These are phyloP conservation scores for Prosopis cineraria DNA, from an alignment of 306 rosid genomes.

Conservation along the genomic window DNA sequence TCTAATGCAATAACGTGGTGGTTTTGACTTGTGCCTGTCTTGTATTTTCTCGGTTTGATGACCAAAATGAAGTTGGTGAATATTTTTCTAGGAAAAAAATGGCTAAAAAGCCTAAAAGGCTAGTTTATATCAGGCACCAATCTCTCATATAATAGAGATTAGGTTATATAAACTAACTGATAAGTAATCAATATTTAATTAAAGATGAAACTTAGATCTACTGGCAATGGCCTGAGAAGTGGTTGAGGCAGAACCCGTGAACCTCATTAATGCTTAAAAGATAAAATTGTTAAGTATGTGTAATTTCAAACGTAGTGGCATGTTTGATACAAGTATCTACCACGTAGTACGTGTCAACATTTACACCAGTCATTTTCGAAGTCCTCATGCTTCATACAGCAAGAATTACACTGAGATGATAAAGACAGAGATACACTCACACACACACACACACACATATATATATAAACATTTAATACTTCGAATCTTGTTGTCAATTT, in stretches of 20 bases:
- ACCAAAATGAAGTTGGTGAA: conserved; percentile 33
- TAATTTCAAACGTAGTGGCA: not conserved
- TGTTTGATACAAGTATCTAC: not conserved
- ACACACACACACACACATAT: too few species aligned
- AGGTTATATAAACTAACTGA: not conserved
- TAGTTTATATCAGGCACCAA: conserved; percentile 1
- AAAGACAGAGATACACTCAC: too few species aligned
- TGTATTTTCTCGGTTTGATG: conserved; percentile 8
- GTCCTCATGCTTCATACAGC: not conserved
- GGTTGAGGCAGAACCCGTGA: conserved; percentile 19
- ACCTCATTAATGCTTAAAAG: not conserved
- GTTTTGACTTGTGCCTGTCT: conserved; percentile 22
- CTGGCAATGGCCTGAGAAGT: not conserved
- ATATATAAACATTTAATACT: too few species aligned
- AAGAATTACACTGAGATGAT: not conserved
- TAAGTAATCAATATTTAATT: not conserved
- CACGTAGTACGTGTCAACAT: not conserved
- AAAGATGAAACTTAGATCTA: not conserved
- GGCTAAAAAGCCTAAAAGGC: not conserved
- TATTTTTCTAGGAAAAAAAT: not conserved
- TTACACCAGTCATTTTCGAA: not conserved
- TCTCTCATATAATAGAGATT: not conserved
- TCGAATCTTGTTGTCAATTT: not conserved
- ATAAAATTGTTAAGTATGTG: not conserved
- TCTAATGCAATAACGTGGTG: conserved; percentile 30